A percentile compares a stretch with the other conserved stretches of the same genome.
Evolutionary conservation across 2,329 filamentous ascomycete species (phyloP).

Genomic region (Xylaria sp.): DNA sequence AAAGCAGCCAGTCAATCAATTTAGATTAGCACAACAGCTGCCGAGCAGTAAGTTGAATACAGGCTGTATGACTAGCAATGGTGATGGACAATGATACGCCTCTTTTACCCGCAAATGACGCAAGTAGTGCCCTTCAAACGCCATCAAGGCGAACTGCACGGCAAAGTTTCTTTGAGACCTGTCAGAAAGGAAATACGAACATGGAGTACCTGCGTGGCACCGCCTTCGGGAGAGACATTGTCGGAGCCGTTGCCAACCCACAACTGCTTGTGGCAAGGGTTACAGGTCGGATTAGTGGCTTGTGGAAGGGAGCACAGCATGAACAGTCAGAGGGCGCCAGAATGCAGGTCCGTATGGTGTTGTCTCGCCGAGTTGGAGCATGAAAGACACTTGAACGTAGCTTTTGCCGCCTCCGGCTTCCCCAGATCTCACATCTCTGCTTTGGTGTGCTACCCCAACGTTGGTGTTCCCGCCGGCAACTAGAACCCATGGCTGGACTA

Average conservation of each 20-base stretch:
- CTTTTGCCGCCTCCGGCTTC: neutral
- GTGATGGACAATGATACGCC: neutral
- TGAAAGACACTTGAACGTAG: neutral
- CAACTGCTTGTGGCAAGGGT: neutral
- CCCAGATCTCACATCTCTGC: neutral
- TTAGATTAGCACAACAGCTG: constrained; percentile 11
- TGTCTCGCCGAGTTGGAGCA: constrained; percentile 13
- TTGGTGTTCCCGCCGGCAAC: neutral
- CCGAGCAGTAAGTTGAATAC: constrained; percentile 18
- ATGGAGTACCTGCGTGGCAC: neutral
- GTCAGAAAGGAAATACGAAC: neutral
- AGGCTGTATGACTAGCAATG: constrained; percentile 1
- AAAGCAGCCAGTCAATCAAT: constrained; percentile 6
- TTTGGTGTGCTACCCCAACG: neutral
- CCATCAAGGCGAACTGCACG: neutral
- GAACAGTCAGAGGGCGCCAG: neutral
- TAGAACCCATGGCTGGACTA: neutral
- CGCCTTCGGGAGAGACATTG: constrained; percentile 5
- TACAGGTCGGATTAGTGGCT: constrained; percentile 3
- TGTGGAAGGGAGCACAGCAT: constrained; percentile 18
- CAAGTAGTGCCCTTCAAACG: constrained; percentile 3
- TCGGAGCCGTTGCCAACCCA: constrained; percentile 3
- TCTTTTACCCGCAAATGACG: constrained; percentile 11
- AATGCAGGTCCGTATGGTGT: constrained; percentile 5
- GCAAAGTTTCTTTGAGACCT: neutral